Percentiles rank a stretch among this genome's conserved stretches.
Evolutionary conservation across 1,284 basidiomycete species (phyloP).

Genomic region (Puccinia coronata): DNA sequence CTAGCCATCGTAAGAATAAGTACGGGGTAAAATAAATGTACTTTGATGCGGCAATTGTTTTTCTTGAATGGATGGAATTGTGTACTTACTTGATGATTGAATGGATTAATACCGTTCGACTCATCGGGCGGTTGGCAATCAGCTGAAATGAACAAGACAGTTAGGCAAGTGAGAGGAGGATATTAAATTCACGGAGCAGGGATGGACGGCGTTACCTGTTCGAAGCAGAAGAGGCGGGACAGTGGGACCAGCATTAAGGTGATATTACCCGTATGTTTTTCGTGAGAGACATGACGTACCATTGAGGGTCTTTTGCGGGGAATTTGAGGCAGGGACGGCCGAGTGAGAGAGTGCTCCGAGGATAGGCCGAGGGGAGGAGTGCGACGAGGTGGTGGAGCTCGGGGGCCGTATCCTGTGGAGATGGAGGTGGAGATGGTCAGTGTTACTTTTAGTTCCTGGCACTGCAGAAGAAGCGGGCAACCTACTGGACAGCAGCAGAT

Average conservation of each 20-base stretch:
- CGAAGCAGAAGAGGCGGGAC: not conserved
- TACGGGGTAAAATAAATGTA: not conserved
- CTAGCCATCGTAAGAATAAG: not conserved
- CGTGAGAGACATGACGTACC: not conserved
- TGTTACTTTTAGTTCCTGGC: not conserved
- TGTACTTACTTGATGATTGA: slow-evolving; percentile 37
- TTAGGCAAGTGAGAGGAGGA: not conserved
- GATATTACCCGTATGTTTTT: not conserved
- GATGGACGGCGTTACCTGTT: not conserved
- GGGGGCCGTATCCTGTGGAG: slow-evolving; percentile 34
- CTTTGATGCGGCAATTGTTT: slow-evolving; percentile 1
- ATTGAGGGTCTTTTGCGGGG: not conserved
- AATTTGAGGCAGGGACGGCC: not conserved
- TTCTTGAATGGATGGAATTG: not conserved
- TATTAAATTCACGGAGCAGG: not conserved
- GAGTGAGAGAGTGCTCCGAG: slow-evolving; percentile 24
- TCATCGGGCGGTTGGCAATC: slow-evolving; percentile 13
- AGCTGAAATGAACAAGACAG: not conserved
- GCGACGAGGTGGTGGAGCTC: not conserved
- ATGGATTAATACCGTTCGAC: slow-evolving; percentile 20
- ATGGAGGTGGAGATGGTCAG: not conserved
- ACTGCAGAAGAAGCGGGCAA: not conserved
- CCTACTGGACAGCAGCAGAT: slow-evolving; percentile 40
- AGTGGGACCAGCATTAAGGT: not conserved
- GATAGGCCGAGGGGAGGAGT: slow-evolving; percentile 27